Evolutionary conservation across 306 rosid genomes (phyloP).

Genomic region (Vicia sativa): DNA sequence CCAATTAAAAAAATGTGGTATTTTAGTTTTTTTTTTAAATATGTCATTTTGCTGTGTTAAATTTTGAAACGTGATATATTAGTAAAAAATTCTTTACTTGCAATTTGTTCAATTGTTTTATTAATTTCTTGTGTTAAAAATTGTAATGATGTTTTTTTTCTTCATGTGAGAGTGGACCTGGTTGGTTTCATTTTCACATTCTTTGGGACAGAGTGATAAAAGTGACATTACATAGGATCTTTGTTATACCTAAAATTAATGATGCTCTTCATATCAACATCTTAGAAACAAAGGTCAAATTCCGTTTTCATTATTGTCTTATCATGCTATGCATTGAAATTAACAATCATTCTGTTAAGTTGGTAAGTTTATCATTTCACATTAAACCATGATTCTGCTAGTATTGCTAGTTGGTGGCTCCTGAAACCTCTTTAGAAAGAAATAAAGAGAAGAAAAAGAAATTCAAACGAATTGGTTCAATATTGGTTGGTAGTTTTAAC

Average conservation of each 20-base stretch:
- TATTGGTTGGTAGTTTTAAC: neutral
- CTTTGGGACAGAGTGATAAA: conserved; percentile 18
- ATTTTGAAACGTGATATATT: too few relatives aligned
- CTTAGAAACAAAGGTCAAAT: conserved; percentile 23
- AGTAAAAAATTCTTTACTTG: too few relatives aligned
- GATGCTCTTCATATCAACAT: conserved; percentile 18
- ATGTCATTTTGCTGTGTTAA: too few relatives aligned
- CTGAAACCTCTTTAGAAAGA: neutral
- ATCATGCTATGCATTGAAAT: conserved; percentile 25
- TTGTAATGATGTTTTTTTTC: neutral
- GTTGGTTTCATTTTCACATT: conserved; percentile 34
- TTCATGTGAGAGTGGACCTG: neutral
- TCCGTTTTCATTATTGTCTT: conserved; percentile 42
- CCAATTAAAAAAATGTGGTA: too few relatives aligned
- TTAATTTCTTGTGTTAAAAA: neutral
- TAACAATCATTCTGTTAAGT: neutral
- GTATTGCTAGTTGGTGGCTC: neutral
- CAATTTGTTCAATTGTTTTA: neutral
- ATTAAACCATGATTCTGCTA: neutral
- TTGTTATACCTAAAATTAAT: conserved; percentile 27
- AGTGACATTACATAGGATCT: conserved; percentile 8
- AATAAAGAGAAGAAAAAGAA: too few relatives aligned
- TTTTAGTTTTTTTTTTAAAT: too few relatives aligned
- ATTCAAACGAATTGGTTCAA: too few relatives aligned
- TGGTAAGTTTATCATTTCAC: neutral